Conservation (phyloP, 306 rosid species). For the Ormosia emarginata region DNA sequence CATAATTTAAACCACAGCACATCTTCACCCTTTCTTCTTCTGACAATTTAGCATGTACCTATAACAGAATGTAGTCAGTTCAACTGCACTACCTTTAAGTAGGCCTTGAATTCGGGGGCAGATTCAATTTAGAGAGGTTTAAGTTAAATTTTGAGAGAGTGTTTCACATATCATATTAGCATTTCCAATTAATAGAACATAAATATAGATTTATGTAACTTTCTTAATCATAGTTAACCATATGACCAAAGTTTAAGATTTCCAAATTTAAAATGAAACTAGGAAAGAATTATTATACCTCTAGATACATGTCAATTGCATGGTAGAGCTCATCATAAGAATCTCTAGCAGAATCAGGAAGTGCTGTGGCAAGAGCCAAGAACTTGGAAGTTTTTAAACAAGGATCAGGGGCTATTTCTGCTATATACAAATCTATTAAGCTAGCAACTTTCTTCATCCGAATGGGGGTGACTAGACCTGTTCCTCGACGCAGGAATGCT, state of each 20-base stretch:
- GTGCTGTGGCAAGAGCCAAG: conserved; percentile 54
- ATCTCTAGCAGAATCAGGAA: conserved; percentile 82
- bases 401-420: conserved; percentile 98
- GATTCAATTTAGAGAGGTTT: not conserved
- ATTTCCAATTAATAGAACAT: not conserved
- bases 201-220: not conserved
- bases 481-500: conserved; percentile 47
- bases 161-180: not conserved
- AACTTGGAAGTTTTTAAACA: conserved; percentile 74
- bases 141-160: not conserved
- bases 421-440: conserved; percentile 73
- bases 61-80: conserved; percentile 19
- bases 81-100: not conserved
- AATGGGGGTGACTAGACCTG: conserved; percentile 23
- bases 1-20: conserved; percentile 62
- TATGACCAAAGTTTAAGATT: not conserved
- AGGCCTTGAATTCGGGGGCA: not conserved
- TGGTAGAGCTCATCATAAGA: conserved; percentile 78
- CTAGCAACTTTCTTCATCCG: conserved; percentile 58
- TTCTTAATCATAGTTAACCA: not conserved
- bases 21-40: conserved; percentile 75
- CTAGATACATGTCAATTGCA: conserved; percentile 79
- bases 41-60: conserved; percentile 81
- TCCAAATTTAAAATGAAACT: not conserved
- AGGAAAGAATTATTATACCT: conserved; percentile 48